phyloP scores from a whole-genome alignment of 192 early-diverging fungal genomes.

The Entomortierella beljakovae region DNA sequence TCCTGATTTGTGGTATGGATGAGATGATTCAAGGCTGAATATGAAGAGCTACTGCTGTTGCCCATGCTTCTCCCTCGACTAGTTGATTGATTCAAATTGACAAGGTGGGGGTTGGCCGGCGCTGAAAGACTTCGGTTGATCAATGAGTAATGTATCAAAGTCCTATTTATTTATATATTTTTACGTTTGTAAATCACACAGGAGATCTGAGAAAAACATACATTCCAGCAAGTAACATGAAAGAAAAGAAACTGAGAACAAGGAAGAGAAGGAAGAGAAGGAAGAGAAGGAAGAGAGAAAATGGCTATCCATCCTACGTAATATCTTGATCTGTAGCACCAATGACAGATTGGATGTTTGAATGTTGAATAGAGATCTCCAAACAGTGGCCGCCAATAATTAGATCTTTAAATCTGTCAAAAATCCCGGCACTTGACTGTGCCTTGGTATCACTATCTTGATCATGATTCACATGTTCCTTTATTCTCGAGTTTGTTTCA shows the following conservation, averaged over 20 bases:
- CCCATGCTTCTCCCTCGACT: not conserved
- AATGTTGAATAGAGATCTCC: conserved; percentile 49
- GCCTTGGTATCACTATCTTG: not conserved
- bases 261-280: too few relatives aligned
- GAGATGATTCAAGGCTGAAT: conserved; percentile 44
- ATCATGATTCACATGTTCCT: not conserved
- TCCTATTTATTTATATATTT: conserved; percentile 9
- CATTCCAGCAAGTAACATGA: too few relatives aligned
- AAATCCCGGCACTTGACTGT: conserved; percentile 1
- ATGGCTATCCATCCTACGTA: conserved; percentile 30
- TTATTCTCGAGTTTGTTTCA: not conserved
- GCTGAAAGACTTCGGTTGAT: conserved; percentile 30
- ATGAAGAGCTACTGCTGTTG: not conserved
- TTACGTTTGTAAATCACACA: too few relatives aligned
- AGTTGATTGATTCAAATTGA: conserved; percentile 26
- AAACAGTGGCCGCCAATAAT: conserved; percentile 27
- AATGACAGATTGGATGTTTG: conserved; percentile 31
- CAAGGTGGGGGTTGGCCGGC: conserved; percentile 47
- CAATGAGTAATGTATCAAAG: conserved; percentile 38
- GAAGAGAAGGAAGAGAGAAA: too few relatives aligned
- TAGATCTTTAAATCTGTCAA: conserved; percentile 52
- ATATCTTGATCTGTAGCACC: conserved; percentile 54
- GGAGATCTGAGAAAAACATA: too few relatives aligned
- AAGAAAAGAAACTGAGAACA: too few relatives aligned
- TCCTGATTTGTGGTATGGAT: conserved; percentile 38